Conservation (phyloP, 345 rosid genomes). For the Hirschfeldia incana region DNA sequence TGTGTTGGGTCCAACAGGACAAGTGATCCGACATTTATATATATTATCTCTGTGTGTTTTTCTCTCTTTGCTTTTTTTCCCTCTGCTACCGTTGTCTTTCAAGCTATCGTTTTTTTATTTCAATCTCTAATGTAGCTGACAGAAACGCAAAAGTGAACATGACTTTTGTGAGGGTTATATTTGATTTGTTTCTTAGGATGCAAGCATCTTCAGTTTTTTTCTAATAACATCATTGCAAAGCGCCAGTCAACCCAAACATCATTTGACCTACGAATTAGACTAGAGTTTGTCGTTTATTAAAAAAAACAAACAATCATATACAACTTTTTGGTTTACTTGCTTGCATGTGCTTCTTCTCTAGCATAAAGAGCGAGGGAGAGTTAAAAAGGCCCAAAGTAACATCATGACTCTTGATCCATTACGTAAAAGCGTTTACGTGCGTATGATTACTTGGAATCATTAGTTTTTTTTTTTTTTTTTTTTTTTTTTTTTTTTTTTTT, state of each 20-base stretch:
- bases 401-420: constrained; percentile 27
- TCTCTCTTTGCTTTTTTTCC: constrained; percentile 19
- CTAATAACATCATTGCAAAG: neutral
- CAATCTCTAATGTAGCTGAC: constrained; percentile 20
- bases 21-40: constrained; percentile 33
- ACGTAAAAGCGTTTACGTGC: constrained; percentile 15
- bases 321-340: constrained; percentile 10
- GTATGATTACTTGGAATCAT: constrained; percentile 35
- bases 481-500: no score
- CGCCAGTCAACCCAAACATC: neutral
- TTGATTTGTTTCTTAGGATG: constrained; percentile 29
- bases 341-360: constrained; percentile 29
- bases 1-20: constrained; percentile 36
- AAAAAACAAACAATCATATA: constrained; percentile 6
- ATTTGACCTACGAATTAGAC: neutral
- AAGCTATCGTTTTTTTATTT: constrained; percentile 19
- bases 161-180: constrained; percentile 14
- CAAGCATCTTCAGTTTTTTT: constrained; percentile 23
- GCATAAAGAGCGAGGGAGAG: neutral
- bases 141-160: constrained; percentile 31
- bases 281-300: constrained; percentile 16
- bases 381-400: constrained; percentile 12
- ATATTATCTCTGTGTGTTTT: constrained; percentile 28
- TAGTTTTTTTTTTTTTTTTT: no score
- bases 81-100: constrained; percentile 9